These are phyloP conservation scores for Botryotinia convoluta DNA, from an alignment of 2,329 filamentous ascomycete genomes.

Conservation along the genomic window DNA sequence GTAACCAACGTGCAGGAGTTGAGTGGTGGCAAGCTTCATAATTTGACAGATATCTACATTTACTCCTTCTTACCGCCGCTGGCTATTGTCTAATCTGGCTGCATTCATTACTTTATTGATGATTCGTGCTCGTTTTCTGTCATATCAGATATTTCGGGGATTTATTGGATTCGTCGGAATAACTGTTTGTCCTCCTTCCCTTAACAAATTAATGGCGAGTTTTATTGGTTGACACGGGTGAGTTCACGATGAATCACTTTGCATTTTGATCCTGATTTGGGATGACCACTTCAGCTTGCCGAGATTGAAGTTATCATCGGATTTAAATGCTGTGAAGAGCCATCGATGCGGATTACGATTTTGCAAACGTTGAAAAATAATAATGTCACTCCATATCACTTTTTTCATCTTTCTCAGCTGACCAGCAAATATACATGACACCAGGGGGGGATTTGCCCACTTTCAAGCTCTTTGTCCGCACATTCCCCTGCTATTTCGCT, in stretches of 20 bases:
- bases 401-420: slow-evolving; percentile 18
- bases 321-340: slow-evolving; percentile 15
- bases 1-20: slow-evolving; percentile 10
- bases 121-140: slow-evolving; percentile 9
- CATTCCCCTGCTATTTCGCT: slow-evolving; percentile 11
- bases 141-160: slow-evolving; percentile 6
- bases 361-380: slow-evolving; percentile 4
- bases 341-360: slow-evolving; percentile 2
- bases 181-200: slow-evolving; percentile 13
- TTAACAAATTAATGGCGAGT: neutral
- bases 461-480: slow-evolving; percentile 15
- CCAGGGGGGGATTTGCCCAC: slow-evolving; percentile 10
- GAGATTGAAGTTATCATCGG: slow-evolving; percentile 20
- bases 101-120: neutral
- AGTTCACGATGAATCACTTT: slow-evolving; percentile 16
- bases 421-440: slow-evolving; percentile 9
- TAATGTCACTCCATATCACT: slow-evolving; percentile 15
- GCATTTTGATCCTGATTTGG: slow-evolving; percentile 3
- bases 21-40: slow-evolving; percentile 3
- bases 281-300: slow-evolving; percentile 10
- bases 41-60: slow-evolving; percentile 8
- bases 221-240: slow-evolving; percentile 12
- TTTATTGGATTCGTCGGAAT: slow-evolving; percentile 10
- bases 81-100: neutral
- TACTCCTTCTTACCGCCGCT: slow-evolving; percentile 12